Evolutionary conservation across 2,329 filamentous ascomycete species (phyloP).

Genomic region (Fusarium gaditjirri): DNA sequence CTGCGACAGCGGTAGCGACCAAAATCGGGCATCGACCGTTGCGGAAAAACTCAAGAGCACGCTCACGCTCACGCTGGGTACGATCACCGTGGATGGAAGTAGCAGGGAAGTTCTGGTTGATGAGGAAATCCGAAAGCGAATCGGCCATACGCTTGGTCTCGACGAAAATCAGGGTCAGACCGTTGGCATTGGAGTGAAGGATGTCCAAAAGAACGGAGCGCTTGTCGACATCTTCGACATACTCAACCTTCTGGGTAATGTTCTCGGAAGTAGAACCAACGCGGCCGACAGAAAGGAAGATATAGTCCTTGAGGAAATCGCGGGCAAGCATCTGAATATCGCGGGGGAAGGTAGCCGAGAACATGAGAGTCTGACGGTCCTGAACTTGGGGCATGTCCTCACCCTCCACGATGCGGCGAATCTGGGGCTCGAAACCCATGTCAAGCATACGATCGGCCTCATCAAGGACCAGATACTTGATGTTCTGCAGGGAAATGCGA

Average conservation of each 20-base stretch:
- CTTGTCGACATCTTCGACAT: constrained; percentile 97
- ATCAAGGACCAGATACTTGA: constrained; percentile 98
- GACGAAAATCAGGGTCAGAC: constrained; percentile 96
- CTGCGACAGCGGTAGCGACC: constrained; percentile 97
- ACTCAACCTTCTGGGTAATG: constrained; percentile 99
- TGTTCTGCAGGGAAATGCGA: constrained; percentile 96
- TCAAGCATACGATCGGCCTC: constrained; percentile 99
- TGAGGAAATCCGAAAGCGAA: constrained; percentile 95
- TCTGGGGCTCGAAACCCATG: constrained; percentile 99
- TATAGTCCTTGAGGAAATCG: constrained; percentile 98
- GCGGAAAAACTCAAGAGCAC: constrained; percentile 96
- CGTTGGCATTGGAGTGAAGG: constrained; percentile 89
- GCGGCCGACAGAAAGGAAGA: constrained; percentile 98
- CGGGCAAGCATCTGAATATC: constrained; percentile 99
- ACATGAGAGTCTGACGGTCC: constrained; percentile 98
- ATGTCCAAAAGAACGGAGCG: constrained; percentile 97
- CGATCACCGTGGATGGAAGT: constrained; percentile 99
- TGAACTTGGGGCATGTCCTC: constrained; percentile 94
- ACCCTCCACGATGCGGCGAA: constrained; percentile 96
- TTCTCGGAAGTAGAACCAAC: constrained; percentile 99
- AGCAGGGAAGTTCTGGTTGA: constrained; percentile 98
- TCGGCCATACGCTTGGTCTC: constrained; percentile 99
- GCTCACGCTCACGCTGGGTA: constrained; percentile 98
- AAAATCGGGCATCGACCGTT: constrained; percentile 95
- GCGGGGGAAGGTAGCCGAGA: constrained; percentile 98